Evolutionary conservation across 2,329 filamentous ascomycete genomes (phyloP).

Genomic region (Madurella fahalii): DNA sequence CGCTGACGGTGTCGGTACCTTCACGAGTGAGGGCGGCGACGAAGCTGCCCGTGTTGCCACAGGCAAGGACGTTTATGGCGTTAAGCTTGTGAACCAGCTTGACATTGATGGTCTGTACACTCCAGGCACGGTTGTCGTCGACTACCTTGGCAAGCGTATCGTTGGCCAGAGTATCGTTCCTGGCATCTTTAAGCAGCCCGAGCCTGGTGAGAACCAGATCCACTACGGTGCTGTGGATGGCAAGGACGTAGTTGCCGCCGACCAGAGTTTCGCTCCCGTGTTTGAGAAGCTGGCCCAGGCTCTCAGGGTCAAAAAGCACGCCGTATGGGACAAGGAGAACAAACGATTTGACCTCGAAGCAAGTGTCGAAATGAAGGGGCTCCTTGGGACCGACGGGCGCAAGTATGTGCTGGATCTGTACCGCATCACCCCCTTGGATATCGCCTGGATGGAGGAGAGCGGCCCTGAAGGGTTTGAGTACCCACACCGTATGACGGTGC

Average conservation of each 20-base stretch:
- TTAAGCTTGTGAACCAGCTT: constrained; percentile 92
- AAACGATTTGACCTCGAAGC: constrained; percentile 88
- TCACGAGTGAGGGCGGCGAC: constrained; percentile 92
- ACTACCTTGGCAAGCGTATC: constrained; percentile 94
- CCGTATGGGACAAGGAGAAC: constrained; percentile 96
- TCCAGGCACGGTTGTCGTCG: constrained; percentile 90
- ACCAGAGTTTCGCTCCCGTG: constrained; percentile 76
- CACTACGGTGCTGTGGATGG: constrained; percentile 98
- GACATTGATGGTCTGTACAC: constrained; percentile 94
- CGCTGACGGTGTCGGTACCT: constrained; percentile 94
- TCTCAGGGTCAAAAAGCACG: constrained; percentile 86
- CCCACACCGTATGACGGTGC: constrained; percentile 92
- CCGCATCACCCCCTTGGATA: constrained; percentile 86
- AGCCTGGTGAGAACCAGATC: constrained; percentile 96
- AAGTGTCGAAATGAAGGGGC: constrained; percentile 94
- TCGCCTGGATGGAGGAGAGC: constrained; percentile 82
- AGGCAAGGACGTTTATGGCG: constrained; percentile 92
- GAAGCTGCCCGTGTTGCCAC: constrained; percentile 94
- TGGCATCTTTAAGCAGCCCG: constrained; percentile 97
- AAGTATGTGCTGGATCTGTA: constrained; percentile 98
- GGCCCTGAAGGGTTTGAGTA: constrained; percentile 57
- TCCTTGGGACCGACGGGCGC: constrained; percentile 92
- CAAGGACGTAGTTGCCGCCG: constrained; percentile 88
- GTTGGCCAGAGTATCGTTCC: constrained; percentile 98
- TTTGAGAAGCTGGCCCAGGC: constrained; percentile 91